Base-by-base conservation (phyloP, 164 flowering plant genomes). In the Tinospora cordifolia region DNA sequence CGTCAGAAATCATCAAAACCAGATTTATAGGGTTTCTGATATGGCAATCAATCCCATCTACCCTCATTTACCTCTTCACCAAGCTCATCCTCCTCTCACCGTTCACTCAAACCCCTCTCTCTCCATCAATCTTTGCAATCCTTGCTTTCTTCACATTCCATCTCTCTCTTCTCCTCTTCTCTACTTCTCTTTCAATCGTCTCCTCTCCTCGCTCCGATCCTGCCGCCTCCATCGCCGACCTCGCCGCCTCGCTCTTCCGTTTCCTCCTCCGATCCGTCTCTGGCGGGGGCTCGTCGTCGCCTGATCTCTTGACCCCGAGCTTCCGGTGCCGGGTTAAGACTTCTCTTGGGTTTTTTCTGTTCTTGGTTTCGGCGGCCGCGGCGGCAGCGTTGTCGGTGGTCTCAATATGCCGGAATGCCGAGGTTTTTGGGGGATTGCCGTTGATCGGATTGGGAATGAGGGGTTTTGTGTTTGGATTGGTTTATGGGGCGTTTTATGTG, bases 11-110 rank as follows among this genome's bases (percentile, higher is more conserved):
- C 70, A 79, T 88, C 13, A 79, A 83, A 64, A 80, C 87, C 8
- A 83, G 95, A 47, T 85, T 85, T 66, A 76, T 88, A 72, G 86
- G 90, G 75, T 87, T 86, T 69, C 77, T 87, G 10, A 82, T 91
- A 12, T 89, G 97, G 94, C 90, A 91, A 71, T 79, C 82, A 34
- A 80, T 89, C 44, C 76, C 74, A 68, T 84, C 90, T 1, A 64
- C 88, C 0, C 9, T 47, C 81, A 63, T 87, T 66, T 88, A 78
- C 79, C 8, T 77, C 70, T 36, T 84, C 75, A 75, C 69, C 82
- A 79, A 74, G 65, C 34, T 69, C 74, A 51, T 80, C 21, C 19
- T 81, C 12, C 79, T 82, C 69, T 67, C 81, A 3, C 82, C 68
- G 12, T 62, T 70, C 77, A 26, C 78, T 41, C 22, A 22, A 27